Conservation (phyloP, 2,329 filamentous ascomycete genomes). For the Rutstroemia sydowiana region DNA sequence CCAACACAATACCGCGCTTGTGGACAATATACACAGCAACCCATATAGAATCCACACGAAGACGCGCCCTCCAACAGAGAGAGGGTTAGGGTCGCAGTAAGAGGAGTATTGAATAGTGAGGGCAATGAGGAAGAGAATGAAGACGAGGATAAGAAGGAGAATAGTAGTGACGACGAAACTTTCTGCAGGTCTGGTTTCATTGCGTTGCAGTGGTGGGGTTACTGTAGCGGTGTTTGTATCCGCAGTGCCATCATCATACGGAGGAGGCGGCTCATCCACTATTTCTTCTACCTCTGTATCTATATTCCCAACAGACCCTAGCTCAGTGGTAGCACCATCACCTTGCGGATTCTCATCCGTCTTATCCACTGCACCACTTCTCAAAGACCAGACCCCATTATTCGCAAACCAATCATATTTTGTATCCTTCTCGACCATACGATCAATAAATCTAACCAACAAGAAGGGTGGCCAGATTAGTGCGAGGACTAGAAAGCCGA, state of each 20-base stretch:
- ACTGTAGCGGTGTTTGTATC: not conserved
- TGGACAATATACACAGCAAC: not conserved
- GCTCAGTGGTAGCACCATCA: not conserved
- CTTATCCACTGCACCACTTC: no score
- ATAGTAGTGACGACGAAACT: not conserved
- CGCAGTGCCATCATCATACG: not conserved
- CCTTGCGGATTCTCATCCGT: no score
- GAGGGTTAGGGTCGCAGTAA: not conserved
- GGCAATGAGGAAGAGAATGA: not conserved
- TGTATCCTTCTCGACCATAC: no score
- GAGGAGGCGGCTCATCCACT: not conserved
- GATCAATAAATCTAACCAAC: no score
- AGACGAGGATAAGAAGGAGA: not conserved
- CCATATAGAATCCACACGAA: not conserved
- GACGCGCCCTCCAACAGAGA: not conserved
- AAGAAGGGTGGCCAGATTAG: no score
- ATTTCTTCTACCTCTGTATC: not conserved
- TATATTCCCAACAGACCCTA: not conserved
- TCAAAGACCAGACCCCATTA: no score
- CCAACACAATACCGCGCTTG: not conserved
- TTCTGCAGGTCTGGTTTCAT: not conserved
- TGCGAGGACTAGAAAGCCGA: no score
- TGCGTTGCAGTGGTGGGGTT: not conserved
- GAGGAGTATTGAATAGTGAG: not conserved
- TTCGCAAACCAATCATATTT: no score